Evolutionary conservation across 1,284 basidiomycete species (phyloP).

Genomic region (Sphaerobolus stellatus): DNA sequence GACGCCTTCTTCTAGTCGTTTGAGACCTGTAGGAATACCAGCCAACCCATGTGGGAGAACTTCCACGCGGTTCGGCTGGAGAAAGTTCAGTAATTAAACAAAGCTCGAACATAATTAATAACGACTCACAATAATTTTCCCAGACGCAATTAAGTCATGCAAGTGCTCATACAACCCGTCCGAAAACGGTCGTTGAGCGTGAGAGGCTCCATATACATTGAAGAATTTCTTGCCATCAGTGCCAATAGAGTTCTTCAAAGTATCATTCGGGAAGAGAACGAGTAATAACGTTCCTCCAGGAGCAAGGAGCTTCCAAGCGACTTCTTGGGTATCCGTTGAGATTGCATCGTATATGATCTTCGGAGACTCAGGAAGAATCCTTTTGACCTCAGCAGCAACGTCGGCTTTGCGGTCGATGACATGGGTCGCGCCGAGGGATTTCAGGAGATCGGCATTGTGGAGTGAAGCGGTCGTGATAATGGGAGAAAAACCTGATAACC

Average conservation of each 20-base stretch:
- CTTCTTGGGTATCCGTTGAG: not conserved
- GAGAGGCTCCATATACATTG: not conserved
- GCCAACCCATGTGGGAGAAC: slow-evolving; percentile 46
- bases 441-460: slow-evolving; percentile 15
- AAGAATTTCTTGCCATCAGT: not conserved
- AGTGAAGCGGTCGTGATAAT: slow-evolving; percentile 20
- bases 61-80: slow-evolving; percentile 42
- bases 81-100: not conserved
- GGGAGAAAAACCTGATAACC: slow-evolving; percentile 28
- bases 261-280: not conserved
- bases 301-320: slow-evolving; percentile 4
- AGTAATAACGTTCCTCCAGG: not conserved
- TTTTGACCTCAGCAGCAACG: not conserved
- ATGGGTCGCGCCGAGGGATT: slow-evolving; percentile 18
- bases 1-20: slow-evolving; percentile 39
- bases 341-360: slow-evolving; percentile 3
- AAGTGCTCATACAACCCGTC: not conserved
- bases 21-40: slow-evolving; percentile 44
- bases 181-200: not conserved
- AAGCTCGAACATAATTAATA: not conserved
- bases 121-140: not conserved
- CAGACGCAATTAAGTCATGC: not conserved
- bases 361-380: slow-evolving; percentile 17
- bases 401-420: slow-evolving; percentile 15
- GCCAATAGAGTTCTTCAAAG: not conserved